Percentiles rank a stretch among this genome's conserved stretches.
Conservation (phyloP, 116 monocot species). For the Papilionanthe hybrid region DNA sequence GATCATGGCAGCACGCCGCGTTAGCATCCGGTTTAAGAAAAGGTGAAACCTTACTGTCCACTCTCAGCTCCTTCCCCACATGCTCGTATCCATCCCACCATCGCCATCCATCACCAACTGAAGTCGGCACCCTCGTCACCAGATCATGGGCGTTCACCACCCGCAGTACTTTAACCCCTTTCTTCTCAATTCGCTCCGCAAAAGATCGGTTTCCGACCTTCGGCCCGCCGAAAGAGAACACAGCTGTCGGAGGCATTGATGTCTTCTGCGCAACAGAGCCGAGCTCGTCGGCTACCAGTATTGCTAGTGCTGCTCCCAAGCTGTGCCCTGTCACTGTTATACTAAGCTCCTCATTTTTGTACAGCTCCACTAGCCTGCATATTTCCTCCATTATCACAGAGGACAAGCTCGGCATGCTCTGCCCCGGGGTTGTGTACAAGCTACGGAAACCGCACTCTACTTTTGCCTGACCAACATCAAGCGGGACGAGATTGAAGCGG, state of each 20-base stretch:
- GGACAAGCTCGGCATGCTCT: slow-evolving; percentile 29
- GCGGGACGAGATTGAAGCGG: slow-evolving; percentile 41
- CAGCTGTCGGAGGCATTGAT: slow-evolving; percentile 30
- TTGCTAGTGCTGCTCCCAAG: slow-evolving; percentile 56
- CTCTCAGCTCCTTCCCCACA: slow-evolving; percentile 59
- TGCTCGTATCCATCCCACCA: slow-evolving; percentile 36
- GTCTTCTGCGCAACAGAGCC: neutral
- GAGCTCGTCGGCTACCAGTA: slow-evolving; percentile 65
- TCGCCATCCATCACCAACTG: neutral
- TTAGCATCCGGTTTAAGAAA: slow-evolving; percentile 60
- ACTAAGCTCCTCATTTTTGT: slow-evolving; percentile 60
- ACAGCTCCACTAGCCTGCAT: slow-evolving; percentile 20
- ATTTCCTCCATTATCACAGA: slow-evolving; percentile 31
- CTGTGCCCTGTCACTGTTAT: slow-evolving; percentile 77
- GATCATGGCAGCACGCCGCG: slow-evolving; percentile 62
- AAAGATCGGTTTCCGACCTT: slow-evolving; percentile 54
- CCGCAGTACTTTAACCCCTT: slow-evolving; percentile 50
- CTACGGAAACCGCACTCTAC: slow-evolving; percentile 56
- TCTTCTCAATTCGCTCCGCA: slow-evolving; percentile 24
- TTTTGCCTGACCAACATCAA: slow-evolving; percentile 16
- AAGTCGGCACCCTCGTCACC: slow-evolving; percentile 47
- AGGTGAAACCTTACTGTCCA: slow-evolving; percentile 61
- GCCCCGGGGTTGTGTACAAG: slow-evolving; percentile 42
- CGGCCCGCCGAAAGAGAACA: slow-evolving; percentile 71
- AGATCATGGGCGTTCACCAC: slow-evolving; percentile 66